Evolutionary conservation across 192 early-diverging fungal genomes (phyloP), one percentile per base, ranked within the genome.

Genomic region (Gaertneriomyces sp.): DNA sequence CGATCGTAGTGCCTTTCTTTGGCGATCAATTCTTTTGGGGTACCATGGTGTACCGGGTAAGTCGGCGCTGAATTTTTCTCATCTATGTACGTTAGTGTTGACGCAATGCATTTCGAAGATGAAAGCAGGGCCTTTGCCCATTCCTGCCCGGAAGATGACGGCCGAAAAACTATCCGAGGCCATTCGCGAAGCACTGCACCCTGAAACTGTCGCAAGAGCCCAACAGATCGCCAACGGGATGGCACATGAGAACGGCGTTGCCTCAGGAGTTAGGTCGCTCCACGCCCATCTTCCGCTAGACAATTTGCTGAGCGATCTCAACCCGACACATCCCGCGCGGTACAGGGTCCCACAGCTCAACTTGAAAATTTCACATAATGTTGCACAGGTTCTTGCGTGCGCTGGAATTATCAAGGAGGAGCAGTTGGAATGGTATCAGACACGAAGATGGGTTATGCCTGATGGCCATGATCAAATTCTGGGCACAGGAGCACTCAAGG

Each of bases 1-100:
- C 89, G 1, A 70, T 89, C 17, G 76, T 91, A 41, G 83, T 85
- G 58, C 90, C 90, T 33, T 91, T 86, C 41, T 79, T 75, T 68
- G 72, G 72, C 17, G 75, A 78, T 58, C 78, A 80, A 54, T 69
- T 70, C 51, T 91, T 91, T 67, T 91, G 90, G 89, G 87, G 58
- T 10, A 42, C 58, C 11, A 60, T 60, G 58, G 58, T 60, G 14
- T 60, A 60, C 20, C 0, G 58, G 39, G 58, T 60, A 42, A 60
- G 58, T 43, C 25, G 25, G 25, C 54, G 1, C 1, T 55, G 25
- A 12, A 2, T 49, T 49, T 49, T 3, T 49, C 17, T 17, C 12
- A 17, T 12, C 17, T 12, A 49, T 17, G 17, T 49, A 2, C 47
- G 47, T 49, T 49, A 49, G 12, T 2, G 54, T 11, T 12, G 12